phyloP scores from a whole-genome alignment of 305 asterid species.

The Andrographis paniculata region DNA sequence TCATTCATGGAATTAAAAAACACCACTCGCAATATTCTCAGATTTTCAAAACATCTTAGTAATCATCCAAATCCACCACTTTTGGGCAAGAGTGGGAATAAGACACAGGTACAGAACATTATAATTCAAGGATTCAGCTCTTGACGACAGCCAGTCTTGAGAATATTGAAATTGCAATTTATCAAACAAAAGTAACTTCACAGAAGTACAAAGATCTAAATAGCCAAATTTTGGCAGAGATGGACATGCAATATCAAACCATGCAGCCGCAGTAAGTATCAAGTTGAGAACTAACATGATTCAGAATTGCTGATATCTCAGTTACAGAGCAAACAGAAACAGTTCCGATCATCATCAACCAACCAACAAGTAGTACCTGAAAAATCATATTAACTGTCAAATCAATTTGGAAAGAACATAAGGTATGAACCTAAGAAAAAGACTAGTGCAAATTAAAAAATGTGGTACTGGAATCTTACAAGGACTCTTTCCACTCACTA shows the following conservation, averaged over 20 bases:
- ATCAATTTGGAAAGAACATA: not conserved
- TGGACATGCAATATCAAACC: conserved; percentile 7
- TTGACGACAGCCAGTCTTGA: not conserved
- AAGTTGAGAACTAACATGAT: conserved; percentile 30
- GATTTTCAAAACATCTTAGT: not conserved
- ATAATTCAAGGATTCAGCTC: no score
- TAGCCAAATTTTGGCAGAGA: conserved; percentile 2
- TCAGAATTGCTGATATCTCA: conserved; percentile 23
- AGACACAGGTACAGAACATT: no score
- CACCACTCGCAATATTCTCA: no score
- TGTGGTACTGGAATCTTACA: conserved; percentile 1
- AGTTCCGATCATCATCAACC: conserved; percentile 29
- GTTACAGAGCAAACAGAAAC: conserved; percentile 28
- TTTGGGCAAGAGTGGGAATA: conserved; percentile 3
- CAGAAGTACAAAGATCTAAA: not conserved
- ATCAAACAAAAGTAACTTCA: not conserved
- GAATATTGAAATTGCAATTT: not conserved
- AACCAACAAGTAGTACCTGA: conserved; percentile 21
- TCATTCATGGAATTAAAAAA: no score
- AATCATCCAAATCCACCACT: conserved; percentile 1
- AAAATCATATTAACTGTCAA: conserved; percentile 6
- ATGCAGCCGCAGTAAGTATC: conserved; percentile 1
- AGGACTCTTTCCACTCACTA: conserved; percentile 8
- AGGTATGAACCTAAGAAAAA: no score
- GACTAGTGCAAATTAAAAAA: conserved; percentile 1